Percentiles rank a stretch among this genome's conserved stretches.
phyloP scores from a whole-genome alignment of 2,329 filamentous ascomycete genomes.

The Phoma herbarum region DNA sequence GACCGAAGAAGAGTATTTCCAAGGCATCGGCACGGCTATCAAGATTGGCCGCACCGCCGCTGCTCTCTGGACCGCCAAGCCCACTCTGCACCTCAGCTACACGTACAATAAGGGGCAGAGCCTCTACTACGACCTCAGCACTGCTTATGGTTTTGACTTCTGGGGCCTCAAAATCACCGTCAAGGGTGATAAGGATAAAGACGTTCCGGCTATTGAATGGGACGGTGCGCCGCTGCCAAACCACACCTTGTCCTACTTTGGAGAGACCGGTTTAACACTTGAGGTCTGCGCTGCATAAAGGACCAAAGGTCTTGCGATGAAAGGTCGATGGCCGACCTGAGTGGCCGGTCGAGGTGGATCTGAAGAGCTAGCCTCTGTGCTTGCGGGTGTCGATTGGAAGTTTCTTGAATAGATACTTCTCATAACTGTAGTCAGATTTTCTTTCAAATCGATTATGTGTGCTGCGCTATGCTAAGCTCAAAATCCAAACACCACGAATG shows the following conservation, averaged over 20 bases:
- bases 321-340: neutral
- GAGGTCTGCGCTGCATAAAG: conserved; percentile 16
- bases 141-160: conserved; percentile 33
- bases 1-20: conserved; percentile 28
- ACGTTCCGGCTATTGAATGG: conserved; percentile 24
- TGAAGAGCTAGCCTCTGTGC: neutral
- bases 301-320: neutral
- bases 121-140: conserved; percentile 39
- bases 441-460: neutral
- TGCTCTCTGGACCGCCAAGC: conserved; percentile 26
- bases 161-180: conserved; percentile 27
- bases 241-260: conserved; percentile 23
- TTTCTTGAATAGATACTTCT: neutral
- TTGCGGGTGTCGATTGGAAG: neutral
- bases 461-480: conserved; percentile 13
- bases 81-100: conserved; percentile 37
- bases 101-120: conserved; percentile 25
- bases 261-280: conserved; percentile 29
- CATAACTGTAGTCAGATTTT: neutral
- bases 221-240: conserved; percentile 25
- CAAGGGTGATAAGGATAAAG: conserved; percentile 18
- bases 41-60: conserved; percentile 29
- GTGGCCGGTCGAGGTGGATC: too few species aligned
- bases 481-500: conserved; percentile 14
- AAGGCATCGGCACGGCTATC: conserved; percentile 33